Conservation (phyloP, 371 early-diverging fungal species). For the Dichotomocladium elegans region DNA sequence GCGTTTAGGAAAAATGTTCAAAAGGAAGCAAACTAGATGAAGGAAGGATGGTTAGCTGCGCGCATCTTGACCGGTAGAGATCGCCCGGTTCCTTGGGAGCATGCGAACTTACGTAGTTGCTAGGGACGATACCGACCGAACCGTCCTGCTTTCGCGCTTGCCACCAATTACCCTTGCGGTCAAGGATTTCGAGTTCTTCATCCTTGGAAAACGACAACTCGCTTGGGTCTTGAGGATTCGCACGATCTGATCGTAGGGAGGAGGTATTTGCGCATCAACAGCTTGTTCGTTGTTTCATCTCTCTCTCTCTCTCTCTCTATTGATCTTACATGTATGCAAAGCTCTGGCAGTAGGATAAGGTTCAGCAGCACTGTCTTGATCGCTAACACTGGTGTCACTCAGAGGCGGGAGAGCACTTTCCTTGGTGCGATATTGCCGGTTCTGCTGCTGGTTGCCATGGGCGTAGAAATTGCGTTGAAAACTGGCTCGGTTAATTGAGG, state of each 20-base stretch:
- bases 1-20: too few relatives aligned
- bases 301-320: too few relatives aligned
- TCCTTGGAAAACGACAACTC: conserved; percentile 90
- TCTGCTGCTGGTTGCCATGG: too few relatives aligned
- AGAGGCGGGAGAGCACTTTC: conserved; percentile 8
- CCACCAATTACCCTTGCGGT: conserved; percentile 96
- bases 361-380: neutral
- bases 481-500: conserved; percentile 6
- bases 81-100: neutral
- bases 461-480: conserved; percentile 15
- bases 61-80: too few relatives aligned
- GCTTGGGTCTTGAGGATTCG: conserved; percentile 87
- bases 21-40: neutral
- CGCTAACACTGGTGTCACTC: neutral
- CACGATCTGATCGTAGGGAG: conserved; percentile 64
- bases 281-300: neutral
- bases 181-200: conserved; percentile 81
- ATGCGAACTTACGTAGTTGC: conserved; percentile 83
- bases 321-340: conserved; percentile 32
- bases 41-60: neutral
- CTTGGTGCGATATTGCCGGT: conserved; percentile 1
- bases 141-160: conserved; percentile 83
- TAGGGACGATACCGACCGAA: conserved; percentile 85
- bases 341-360: conserved; percentile 18
- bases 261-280: neutral